Evolutionary conservation across 495 filamentous ascomycete genomes (phyloP).

Genomic region (Neurospora tetraspora): DNA sequence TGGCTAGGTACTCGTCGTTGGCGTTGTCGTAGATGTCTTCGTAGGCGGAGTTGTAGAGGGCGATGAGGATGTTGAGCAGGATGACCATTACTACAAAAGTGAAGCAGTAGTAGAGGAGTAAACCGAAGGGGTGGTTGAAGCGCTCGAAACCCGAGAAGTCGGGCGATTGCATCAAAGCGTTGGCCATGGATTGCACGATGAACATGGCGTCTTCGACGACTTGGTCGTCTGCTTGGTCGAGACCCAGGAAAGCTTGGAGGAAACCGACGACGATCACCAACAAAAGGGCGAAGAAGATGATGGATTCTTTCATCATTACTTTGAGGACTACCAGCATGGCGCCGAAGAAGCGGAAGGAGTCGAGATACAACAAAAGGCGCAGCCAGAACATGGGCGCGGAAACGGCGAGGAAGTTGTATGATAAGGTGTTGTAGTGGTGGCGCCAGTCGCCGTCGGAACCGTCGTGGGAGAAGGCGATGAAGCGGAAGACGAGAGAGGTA

Average conservation of each 20-base stretch:
- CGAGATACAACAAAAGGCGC: conserved; percentile 84
- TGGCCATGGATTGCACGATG: conserved; percentile 84
- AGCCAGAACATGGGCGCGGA: conserved; percentile 95
- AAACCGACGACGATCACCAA: conserved; percentile 82
- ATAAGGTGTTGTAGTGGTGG: conserved; percentile 61
- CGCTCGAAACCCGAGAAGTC: conserved; percentile 84
- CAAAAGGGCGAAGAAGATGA: conserved; percentile 98
- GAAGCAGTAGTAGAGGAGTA: conserved; percentile 90
- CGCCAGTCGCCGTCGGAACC: conserved; percentile 40
- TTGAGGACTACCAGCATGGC: conserved; percentile 95
- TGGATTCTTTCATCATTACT: conserved; percentile 97
- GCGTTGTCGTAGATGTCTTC: conserved; percentile 93
- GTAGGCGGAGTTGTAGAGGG: conserved; percentile 93
- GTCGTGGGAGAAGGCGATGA: conserved; percentile 62
- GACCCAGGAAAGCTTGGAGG: conserved; percentile 87
- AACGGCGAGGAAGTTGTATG: conserved; percentile 89
- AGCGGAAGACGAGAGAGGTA: conserved; percentile 63
- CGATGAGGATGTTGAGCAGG: conserved; percentile 87
- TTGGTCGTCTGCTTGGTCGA: conserved; percentile 72
- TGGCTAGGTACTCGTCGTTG: conserved; percentile 86
- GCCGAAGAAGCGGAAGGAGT: conserved; percentile 91
- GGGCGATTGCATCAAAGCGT: conserved; percentile 78
- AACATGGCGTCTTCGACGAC: conserved; percentile 48
- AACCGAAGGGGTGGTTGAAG: conserved; percentile 65
- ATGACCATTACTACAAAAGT: conserved; percentile 95